phyloP scores from a whole-genome alignment of 331 rosid species.

The Quercus lobata region DNA sequence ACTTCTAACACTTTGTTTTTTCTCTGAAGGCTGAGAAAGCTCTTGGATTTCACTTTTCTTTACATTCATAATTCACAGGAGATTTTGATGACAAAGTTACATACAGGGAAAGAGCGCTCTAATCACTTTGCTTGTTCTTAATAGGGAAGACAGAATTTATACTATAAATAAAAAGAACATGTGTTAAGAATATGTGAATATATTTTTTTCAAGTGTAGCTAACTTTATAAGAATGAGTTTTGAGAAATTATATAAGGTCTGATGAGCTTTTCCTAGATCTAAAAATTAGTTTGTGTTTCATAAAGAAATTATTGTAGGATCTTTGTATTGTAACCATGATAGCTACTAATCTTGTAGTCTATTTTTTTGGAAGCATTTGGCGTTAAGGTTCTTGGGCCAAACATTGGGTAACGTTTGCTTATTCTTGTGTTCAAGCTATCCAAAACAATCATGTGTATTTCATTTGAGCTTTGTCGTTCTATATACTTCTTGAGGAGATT shows the following conservation, averaged over 20 bases:
- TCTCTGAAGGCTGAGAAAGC: too few species aligned
- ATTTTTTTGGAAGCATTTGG: neutral
- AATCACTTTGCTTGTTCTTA: too few species aligned
- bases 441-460: neutral
- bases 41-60: too few species aligned
- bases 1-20: too few species aligned
- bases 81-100: too few species aligned
- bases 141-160: too few species aligned
- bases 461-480: neutral
- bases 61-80: too few species aligned
- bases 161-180: too few species aligned
- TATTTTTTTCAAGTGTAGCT: too few species aligned
- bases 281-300: neutral
- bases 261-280: neutral
- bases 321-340: neutral
- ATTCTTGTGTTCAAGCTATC: neutral
- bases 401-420: neutral
- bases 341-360: neutral
- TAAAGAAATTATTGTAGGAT: neutral
- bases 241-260: neutral
- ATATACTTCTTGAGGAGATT: neutral
- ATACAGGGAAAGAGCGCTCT: too few species aligned
- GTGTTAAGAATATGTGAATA: too few species aligned
- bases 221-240: too few species aligned
- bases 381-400: neutral